Evolutionary conservation across 2,329 filamentous ascomycete species (phyloP).

Genomic region (Fusarium scirpi): DNA sequence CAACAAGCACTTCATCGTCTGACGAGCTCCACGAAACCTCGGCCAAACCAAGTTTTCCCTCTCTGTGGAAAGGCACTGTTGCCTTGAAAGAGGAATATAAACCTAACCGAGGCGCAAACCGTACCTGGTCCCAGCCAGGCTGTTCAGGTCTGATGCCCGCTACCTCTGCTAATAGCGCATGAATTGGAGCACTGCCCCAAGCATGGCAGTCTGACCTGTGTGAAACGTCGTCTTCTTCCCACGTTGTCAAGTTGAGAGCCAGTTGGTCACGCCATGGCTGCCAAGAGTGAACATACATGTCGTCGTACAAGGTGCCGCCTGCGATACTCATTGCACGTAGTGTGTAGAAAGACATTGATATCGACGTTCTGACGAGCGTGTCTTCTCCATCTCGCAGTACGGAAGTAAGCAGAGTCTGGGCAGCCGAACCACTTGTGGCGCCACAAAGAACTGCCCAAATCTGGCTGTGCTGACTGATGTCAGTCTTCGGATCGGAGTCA

Average conservation of each 20-base stretch:
- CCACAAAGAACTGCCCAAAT: neutral
- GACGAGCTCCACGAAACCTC: neutral
- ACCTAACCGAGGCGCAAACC: neutral
- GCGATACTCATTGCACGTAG: neutral
- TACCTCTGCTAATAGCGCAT: neutral
- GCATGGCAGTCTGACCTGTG: neutral
- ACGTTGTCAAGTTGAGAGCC: neutral
- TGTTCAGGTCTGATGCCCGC: neutral
- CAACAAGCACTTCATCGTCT: neutral
- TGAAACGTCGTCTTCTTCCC: neutral
- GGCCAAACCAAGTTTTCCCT: neutral
- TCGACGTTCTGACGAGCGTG: neutral
- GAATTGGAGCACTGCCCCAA: constrained; percentile 5
- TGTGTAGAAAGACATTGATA: constrained; percentile 2
- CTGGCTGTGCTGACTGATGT: neutral
- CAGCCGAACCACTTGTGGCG: neutral
- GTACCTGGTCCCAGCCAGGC: neutral
- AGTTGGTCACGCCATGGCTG: neutral
- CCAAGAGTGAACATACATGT: neutral
- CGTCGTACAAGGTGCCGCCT: neutral
- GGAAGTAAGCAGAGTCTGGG: neutral
- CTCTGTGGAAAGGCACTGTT: neutral
- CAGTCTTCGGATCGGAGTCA: neutral
- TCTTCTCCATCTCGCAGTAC: too few species aligned
- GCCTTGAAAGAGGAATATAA: neutral